phyloP scores from a whole-genome alignment of 192 early-diverging fungal genomes.

The Coemansia nantahalensis region DNA sequence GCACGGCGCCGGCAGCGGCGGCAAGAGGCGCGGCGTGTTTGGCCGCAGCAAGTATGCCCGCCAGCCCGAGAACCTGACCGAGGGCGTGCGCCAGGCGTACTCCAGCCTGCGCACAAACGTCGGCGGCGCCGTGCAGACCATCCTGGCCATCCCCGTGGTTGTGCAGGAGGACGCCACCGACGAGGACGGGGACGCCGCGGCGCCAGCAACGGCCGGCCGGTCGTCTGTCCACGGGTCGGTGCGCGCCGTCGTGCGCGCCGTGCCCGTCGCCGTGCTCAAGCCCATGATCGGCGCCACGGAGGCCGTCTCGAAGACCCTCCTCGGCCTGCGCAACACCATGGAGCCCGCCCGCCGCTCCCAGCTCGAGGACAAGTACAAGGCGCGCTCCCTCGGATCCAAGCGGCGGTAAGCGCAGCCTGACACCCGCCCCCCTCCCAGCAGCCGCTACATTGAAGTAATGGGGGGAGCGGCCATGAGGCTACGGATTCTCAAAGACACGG shows the following conservation, averaged over 20 bases:
- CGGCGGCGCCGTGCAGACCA: slow-evolving; percentile 79
- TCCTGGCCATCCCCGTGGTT: slow-evolving; percentile 85
- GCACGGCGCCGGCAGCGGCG: slow-evolving; percentile 9
- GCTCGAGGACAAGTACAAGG: slow-evolving; percentile 72
- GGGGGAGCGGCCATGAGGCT: too few species aligned
- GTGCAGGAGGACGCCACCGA: slow-evolving; percentile 59
- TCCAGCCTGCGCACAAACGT: slow-evolving; percentile 78
- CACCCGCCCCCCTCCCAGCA: too few species aligned
- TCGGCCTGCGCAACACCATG: slow-evolving; percentile 88
- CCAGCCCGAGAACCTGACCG: slow-evolving; percentile 79
- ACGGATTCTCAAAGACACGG: too few species aligned
- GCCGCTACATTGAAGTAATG: too few species aligned
- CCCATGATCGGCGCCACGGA: slow-evolving; percentile 96
- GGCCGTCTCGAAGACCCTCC: slow-evolving; percentile 85
- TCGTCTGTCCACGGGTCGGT: slow-evolving; percentile 55
- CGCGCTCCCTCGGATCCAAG: slow-evolving; percentile 33
- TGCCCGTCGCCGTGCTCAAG: slow-evolving; percentile 89
- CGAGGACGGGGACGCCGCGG: slow-evolving; percentile 17
- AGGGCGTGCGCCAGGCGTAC: slow-evolving; percentile 83
- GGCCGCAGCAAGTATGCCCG: slow-evolving; percentile 77
- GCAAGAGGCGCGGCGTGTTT: slow-evolving; percentile 29
- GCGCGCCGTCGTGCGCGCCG: slow-evolving; percentile 51
- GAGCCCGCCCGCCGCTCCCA: slow-evolving; percentile 76
- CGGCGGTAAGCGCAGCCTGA: too few species aligned
- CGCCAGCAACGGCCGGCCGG: too few species aligned